Evolutionary conservation across 306 rosid species (phyloP).

Genomic region (Rosa lucieae): DNA sequence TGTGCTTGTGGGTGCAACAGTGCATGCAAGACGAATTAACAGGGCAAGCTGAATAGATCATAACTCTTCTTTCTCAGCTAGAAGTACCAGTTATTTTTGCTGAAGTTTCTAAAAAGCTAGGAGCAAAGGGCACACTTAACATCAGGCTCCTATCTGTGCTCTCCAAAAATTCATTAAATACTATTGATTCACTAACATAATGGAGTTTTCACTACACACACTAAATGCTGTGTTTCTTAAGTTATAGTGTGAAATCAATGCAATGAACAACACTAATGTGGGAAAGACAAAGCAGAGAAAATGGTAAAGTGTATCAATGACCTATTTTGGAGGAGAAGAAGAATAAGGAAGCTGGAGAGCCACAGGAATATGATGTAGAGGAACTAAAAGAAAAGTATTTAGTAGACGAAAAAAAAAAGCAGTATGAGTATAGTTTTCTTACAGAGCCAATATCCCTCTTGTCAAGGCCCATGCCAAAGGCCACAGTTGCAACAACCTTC

Average conservation of each 20-base stretch:
- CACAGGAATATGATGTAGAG: neutral
- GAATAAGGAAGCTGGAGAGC: neutral
- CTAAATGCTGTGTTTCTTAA: conserved; percentile 15
- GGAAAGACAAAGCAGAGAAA: neutral
- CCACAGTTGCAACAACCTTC: conserved; percentile 98
- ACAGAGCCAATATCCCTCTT: conserved; percentile 96
- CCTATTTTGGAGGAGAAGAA: neutral
- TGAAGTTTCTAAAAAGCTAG: conserved; percentile 6
- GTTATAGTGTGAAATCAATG: conserved; percentile 8
- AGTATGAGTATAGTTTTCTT: conserved; percentile 37
- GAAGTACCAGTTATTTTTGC: neutral
- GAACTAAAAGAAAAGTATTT: neutral
- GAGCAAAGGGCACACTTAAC: neutral
- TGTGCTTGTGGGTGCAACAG: neutral
- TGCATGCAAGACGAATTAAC: neutral
- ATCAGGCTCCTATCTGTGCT: neutral
- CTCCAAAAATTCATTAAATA: conserved; percentile 17
- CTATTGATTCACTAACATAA: conserved; percentile 18
- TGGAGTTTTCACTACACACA: neutral
- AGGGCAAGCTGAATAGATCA: neutral
- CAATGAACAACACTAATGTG: neutral
- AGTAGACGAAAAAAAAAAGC: conserved; percentile 16
- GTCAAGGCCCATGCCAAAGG: conserved; percentile 99
- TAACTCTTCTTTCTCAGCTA: neutral
- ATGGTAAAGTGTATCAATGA: neutral